These are phyloP conservation scores for Pyrus hybrid DNA, from an alignment of 331 rosid species.

Conservation along the genomic window DNA sequence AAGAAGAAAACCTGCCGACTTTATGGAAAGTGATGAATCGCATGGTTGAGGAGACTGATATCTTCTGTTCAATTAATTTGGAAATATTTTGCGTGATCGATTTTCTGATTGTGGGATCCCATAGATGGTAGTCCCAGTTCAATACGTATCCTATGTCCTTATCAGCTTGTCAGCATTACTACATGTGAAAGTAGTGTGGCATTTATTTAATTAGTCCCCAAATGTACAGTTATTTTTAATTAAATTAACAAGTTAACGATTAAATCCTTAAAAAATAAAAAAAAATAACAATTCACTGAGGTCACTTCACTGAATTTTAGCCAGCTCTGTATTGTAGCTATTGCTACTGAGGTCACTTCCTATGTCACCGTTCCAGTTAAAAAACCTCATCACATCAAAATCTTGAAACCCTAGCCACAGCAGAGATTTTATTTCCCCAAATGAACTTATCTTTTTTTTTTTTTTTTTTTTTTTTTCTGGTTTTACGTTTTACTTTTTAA, in stretches of 20 bases:
- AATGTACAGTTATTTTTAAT: conserved; percentile 2
- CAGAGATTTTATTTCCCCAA: not conserved
- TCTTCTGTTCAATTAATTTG: too few species aligned
- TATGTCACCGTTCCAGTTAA: conserved; percentile 4
- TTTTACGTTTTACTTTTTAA: not conserved
- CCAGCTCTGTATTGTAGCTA: not conserved
- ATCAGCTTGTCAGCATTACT: not conserved
- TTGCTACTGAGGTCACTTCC: conserved; percentile 9
- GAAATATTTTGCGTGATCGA: too few species aligned
- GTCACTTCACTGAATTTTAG: too few species aligned
- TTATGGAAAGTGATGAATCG: too few species aligned
- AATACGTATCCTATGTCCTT: not conserved
- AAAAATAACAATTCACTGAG: too few species aligned
- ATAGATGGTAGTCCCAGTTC: not conserved
- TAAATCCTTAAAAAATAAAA: too few species aligned
- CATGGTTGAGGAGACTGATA: too few species aligned
- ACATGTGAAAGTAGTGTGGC: not conserved
- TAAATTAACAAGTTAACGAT: not conserved
- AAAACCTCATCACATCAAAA: not conserved
- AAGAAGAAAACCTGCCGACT: too few species aligned
- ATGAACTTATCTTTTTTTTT: not conserved
- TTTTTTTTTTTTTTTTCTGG: too few species aligned
- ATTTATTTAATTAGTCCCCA: conserved; percentile 2
- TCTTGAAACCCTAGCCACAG: conserved; percentile 14
- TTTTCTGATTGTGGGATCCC: not conserved